Evolutionary conservation across 441 rosid genomes (phyloP).

Genomic region (Populus trichocarpa): DNA sequence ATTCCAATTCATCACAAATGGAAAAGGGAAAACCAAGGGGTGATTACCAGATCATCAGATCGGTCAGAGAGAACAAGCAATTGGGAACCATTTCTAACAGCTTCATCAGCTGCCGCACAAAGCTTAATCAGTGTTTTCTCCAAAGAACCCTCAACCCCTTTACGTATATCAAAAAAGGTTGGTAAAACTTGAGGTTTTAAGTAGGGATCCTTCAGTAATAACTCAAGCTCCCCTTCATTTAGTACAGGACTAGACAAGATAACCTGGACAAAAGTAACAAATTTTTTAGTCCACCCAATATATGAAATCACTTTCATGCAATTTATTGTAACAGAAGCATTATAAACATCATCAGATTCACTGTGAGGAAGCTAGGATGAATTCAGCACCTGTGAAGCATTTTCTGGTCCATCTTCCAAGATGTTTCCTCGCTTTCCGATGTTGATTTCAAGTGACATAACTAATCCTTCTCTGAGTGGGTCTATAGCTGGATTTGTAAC

Average conservation of each 20-base stretch:
- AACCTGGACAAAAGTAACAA: slow-evolving; percentile 48
- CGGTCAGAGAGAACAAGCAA: slow-evolving; percentile 94
- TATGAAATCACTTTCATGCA: slow-evolving; percentile 15
- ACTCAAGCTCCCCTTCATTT: slow-evolving; percentile 91
- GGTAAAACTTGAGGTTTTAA: slow-evolving; percentile 68
- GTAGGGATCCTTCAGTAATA: slow-evolving; percentile 63
- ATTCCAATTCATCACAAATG: neutral
- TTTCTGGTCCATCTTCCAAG: slow-evolving; percentile 93
- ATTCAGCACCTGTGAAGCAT: slow-evolving; percentile 76
- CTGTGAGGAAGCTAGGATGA: slow-evolving; percentile 10
- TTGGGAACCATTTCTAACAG: slow-evolving; percentile 95
- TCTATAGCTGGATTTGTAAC: slow-evolving; percentile 99
- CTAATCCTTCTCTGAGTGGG: slow-evolving; percentile 92
- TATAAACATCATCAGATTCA: slow-evolving; percentile 10
- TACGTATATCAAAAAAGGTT: slow-evolving; percentile 84
- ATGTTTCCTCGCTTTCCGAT: slow-evolving; percentile 95
- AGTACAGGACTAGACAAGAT: slow-evolving; percentile 80
- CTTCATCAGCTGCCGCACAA: slow-evolving; percentile 99
- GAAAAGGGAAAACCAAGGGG: neutral
- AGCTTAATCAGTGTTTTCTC: slow-evolving; percentile 61
- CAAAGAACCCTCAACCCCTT: slow-evolving; percentile 91
- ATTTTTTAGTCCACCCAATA: slow-evolving; percentile 8
- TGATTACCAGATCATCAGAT: slow-evolving; percentile 63
- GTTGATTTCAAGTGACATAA: slow-evolving; percentile 97
- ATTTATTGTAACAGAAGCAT: slow-evolving; percentile 9